phyloP scores from a whole-genome alignment of 129 eudicot species.

The Flaveria ramosissima region DNA sequence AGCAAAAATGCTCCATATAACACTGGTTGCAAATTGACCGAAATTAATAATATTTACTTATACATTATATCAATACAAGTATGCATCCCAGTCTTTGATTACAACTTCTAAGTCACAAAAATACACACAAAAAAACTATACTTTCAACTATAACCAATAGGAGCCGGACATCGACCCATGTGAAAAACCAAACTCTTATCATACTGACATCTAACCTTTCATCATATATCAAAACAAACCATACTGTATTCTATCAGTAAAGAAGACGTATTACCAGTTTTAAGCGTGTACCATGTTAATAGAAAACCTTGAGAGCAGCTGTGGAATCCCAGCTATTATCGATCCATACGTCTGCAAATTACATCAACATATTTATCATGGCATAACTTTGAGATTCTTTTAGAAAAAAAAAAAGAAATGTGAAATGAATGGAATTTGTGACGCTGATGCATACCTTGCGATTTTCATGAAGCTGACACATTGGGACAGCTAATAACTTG shows the following conservation, averaged over 20 bases:
- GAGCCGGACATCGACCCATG: neutral
- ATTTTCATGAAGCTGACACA: constrained; percentile 71
- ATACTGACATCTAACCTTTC: neutral
- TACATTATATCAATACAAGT: too few relatives aligned
- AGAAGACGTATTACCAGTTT: neutral
- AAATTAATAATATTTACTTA: too few relatives aligned
- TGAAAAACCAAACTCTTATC: neutral
- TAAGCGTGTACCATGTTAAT: constrained; percentile 52
- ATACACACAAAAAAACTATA: neutral
- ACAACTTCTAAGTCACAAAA: neutral
- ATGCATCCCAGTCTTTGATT: neutral
- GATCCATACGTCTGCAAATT: constrained; percentile 69
- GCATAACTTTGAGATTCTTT: neutral
- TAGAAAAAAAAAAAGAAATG: neutral
- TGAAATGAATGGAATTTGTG: constrained; percentile 7
- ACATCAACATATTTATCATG: constrained; percentile 4
- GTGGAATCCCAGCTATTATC: constrained; percentile 78
- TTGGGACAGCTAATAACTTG: constrained; percentile 70
- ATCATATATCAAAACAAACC: neutral
- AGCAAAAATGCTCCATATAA: too few relatives aligned
- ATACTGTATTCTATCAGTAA: neutral
- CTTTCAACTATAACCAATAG: neutral
- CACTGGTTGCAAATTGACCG: too few relatives aligned
- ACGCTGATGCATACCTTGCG: constrained; percentile 50
- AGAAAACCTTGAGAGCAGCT: constrained; percentile 71